These are phyloP conservation scores for Angomonas deanei DNA, from an alignment of 208 protist genomes.

Conservation along the genomic window DNA sequence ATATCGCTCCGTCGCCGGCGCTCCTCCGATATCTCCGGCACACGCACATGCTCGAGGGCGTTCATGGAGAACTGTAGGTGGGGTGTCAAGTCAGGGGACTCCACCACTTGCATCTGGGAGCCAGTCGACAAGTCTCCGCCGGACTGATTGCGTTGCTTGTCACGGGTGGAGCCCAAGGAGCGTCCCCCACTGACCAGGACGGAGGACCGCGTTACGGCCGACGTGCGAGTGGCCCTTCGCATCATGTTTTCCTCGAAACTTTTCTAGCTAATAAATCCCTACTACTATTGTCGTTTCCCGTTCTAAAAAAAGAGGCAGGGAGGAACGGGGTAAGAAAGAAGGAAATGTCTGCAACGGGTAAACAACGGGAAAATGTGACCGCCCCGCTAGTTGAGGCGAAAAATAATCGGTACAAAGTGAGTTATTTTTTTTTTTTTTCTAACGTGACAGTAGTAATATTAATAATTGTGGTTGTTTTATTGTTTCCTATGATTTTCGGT, in stretches of 20 bases:
- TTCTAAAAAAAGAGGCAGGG: no score
- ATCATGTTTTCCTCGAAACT: slow-evolving; percentile 18
- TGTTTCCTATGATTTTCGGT: no score
- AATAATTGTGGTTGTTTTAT: no score
- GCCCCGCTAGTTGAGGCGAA: no score
- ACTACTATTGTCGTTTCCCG: no score
- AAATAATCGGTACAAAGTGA: no score
- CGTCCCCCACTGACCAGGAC: slow-evolving; percentile 8
- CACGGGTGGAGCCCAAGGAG: slow-evolving; percentile 36
- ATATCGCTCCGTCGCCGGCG: slow-evolving; percentile 56
- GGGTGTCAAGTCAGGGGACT: slow-evolving; percentile 71
- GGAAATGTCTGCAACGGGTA: no score
- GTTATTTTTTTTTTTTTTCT: no score
- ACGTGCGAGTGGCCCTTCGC: background rate
- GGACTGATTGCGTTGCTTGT: slow-evolving; percentile 54
- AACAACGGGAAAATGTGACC: no score
- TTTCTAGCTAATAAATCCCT: slow-evolving; percentile 8
- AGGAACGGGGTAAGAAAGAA: no score
- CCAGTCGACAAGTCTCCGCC: slow-evolving; percentile 47
- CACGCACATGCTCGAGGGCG: slow-evolving; percentile 62
- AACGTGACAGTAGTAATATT: no score
- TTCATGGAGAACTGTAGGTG: slow-evolving; percentile 76
- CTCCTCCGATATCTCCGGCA: slow-evolving; percentile 58
- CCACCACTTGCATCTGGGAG: slow-evolving; percentile 67
- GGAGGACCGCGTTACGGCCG: background rate